These are phyloP conservation scores for Exophiala sp. DNA, from an alignment of 2,329 filamentous ascomycete genomes.

Conservation along the genomic window DNA sequence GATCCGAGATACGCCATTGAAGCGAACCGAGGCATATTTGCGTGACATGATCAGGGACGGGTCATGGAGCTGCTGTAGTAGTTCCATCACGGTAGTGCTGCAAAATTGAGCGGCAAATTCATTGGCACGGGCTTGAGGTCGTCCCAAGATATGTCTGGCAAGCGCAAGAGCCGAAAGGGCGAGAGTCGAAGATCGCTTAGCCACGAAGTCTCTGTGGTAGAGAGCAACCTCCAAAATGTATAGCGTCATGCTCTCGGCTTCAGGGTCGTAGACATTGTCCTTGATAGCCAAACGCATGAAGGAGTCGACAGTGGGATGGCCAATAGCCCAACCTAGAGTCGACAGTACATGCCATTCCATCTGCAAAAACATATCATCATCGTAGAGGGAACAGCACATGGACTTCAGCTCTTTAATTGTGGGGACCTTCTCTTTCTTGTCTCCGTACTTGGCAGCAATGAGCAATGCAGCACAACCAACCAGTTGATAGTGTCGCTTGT, in stretches of 20 bases:
- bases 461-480: slow-evolving; percentile 94
- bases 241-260: slow-evolving; percentile 89
- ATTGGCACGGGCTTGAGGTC: slow-evolving; percentile 69
- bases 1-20: slow-evolving; percentile 61
- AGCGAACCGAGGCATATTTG: slow-evolving; percentile 65
- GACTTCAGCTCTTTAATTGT: slow-evolving; percentile 96
- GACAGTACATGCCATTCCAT: slow-evolving; percentile 99
- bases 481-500: slow-evolving; percentile 98
- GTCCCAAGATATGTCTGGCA: slow-evolving; percentile 78
- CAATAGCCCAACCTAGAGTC: slow-evolving; percentile 93
- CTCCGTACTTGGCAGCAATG: slow-evolving; percentile 97
- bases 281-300: slow-evolving; percentile 85
- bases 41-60: slow-evolving; percentile 65
- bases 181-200: slow-evolving; percentile 84
- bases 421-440: slow-evolving; percentile 98
- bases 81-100: slow-evolving; percentile 52
- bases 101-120: slow-evolving; percentile 65
- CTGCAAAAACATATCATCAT: slow-evolving; percentile 99
- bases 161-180: slow-evolving; percentile 82
- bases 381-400: slow-evolving; percentile 98
- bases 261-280: slow-evolving; percentile 70
- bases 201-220: slow-evolving; percentile 96
- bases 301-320: slow-evolving; percentile 91
- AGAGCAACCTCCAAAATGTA: slow-evolving; percentile 94
- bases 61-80: slow-evolving; percentile 64